Evolutionary conservation across 257 asterid genomes (phyloP).

Genomic region (Hygrophila difformis): DNA sequence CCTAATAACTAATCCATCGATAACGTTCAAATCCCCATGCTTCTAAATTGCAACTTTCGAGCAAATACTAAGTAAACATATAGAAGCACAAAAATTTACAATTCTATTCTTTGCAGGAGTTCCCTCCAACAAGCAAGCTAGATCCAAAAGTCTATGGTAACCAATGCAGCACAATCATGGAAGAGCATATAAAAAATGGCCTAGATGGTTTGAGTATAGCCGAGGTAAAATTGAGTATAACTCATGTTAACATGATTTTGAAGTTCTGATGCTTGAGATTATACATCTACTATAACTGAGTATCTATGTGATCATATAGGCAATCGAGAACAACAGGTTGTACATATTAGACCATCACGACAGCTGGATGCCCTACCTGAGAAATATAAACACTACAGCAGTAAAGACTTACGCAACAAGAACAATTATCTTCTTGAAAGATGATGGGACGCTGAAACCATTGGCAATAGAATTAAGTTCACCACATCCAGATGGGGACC

Average conservation of each 20-base stretch:
- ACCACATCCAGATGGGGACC: constrained; percentile 61
- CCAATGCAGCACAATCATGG: constrained; percentile 47
- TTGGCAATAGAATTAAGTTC: constrained; percentile 68
- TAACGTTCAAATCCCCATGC: no score
- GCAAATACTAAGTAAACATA: no score
- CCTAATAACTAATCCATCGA: no score
- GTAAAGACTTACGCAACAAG: constrained; percentile 63
- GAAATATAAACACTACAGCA: constrained; percentile 44
- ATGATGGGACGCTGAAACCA: constrained; percentile 58
- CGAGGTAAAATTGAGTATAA: constrained; percentile 37
- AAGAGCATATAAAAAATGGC: constrained; percentile 32
- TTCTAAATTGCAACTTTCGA: no score
- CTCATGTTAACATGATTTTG: not conserved
- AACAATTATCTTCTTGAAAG: constrained; percentile 55
- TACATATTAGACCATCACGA: constrained; percentile 72
- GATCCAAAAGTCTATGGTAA: constrained; percentile 43
- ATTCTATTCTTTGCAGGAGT: constrained; percentile 32
- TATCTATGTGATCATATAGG: constrained; percentile 26
- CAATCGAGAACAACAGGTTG: constrained; percentile 33
- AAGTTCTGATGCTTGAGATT: not conserved
- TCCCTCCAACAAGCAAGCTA: constrained; percentile 65
- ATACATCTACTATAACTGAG: not conserved
- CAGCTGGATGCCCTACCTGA: constrained; percentile 48
- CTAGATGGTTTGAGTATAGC: constrained; percentile 43
- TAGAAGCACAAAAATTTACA: no score